Conservation (phyloP, 352 stramenopile genomes). For the Plasmopara muralis region DNA sequence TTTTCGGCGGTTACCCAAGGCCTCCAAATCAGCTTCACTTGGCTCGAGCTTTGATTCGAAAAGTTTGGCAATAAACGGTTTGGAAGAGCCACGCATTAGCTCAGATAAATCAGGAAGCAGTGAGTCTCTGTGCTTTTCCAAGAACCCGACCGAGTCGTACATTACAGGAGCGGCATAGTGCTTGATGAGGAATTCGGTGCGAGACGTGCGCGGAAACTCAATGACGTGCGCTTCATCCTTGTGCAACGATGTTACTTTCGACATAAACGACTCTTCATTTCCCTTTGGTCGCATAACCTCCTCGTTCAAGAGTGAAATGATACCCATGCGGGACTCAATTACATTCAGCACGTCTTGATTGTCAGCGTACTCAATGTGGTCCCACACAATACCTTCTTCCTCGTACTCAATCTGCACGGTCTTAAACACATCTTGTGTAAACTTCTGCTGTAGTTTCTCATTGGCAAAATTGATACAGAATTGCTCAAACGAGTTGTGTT, state of each 20-base stretch:
- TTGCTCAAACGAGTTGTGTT: constrained; percentile 93
- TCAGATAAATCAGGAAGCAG: constrained; percentile 92
- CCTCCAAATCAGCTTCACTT: constrained; percentile 29
- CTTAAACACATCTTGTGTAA: constrained; percentile 88
- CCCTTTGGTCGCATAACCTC: constrained; percentile 86
- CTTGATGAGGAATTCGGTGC: constrained; percentile 91
- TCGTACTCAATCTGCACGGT: constrained; percentile 94
- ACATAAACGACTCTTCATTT: constrained; percentile 81
- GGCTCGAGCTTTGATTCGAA: constrained; percentile 63
- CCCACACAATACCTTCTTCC: constrained; percentile 89
- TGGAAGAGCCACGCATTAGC: constrained; percentile 71
- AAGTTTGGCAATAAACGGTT: constrained; percentile 61
- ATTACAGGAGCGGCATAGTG: constrained; percentile 93
- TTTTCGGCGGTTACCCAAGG: constrained; percentile 36
- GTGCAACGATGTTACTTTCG: constrained; percentile 74
- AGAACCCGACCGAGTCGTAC: constrained; percentile 91
- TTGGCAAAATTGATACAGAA: constrained; percentile 92
- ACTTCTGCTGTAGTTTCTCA: constrained; percentile 91
- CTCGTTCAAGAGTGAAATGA: constrained; percentile 88
- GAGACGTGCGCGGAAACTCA: constrained; percentile 75
- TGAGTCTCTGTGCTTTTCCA: constrained; percentile 95
- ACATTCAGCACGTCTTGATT: constrained; percentile 86
- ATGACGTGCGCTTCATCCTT: constrained; percentile 80
- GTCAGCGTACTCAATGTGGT: constrained; percentile 88
- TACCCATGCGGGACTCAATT: constrained; percentile 84